Evolutionary conservation across 2,329 filamentous ascomycete species (phyloP).

Genomic region (Onygenales sp.): DNA sequence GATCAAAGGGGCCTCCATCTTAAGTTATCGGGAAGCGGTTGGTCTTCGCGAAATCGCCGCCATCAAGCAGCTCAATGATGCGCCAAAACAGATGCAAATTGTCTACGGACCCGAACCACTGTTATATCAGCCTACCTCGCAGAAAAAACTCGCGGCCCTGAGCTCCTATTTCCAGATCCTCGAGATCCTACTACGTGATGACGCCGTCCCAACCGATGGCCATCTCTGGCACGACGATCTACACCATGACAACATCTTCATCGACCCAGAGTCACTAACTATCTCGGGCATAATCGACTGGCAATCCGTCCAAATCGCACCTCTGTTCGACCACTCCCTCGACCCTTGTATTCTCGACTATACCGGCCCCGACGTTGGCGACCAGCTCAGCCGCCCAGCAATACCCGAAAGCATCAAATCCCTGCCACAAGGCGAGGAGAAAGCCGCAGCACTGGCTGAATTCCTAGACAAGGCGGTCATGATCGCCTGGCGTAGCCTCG

Average conservation of each 20-base stretch:
- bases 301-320: constrained; percentile 21
- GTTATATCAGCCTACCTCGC: constrained; percentile 15
- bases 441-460: neutral
- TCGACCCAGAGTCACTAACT: constrained; percentile 18
- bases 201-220: constrained; percentile 8
- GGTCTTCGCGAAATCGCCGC: constrained; percentile 1
- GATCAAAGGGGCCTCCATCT: neutral
- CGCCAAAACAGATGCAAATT: constrained; percentile 6
- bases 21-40: constrained; percentile 4
- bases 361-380: constrained; percentile 18
- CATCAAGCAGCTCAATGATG: neutral
- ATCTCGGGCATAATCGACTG: constrained; percentile 24
- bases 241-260: constrained; percentile 23
- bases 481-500: constrained; percentile 1
- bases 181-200: neutral
- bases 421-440: neutral
- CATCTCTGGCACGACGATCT: constrained; percentile 23
- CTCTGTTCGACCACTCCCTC: constrained; percentile 19
- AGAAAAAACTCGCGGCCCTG: constrained; percentile 19
- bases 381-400: constrained; percentile 13
- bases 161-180: constrained; percentile 12
- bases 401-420: constrained; percentile 2
- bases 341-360: constrained; percentile 19
- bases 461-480: constrained; percentile 4
- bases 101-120: constrained; percentile 3